Evolutionary conservation across 2,329 filamentous ascomycete species (phyloP).

Genomic region (Epichloe aotearoae): DNA sequence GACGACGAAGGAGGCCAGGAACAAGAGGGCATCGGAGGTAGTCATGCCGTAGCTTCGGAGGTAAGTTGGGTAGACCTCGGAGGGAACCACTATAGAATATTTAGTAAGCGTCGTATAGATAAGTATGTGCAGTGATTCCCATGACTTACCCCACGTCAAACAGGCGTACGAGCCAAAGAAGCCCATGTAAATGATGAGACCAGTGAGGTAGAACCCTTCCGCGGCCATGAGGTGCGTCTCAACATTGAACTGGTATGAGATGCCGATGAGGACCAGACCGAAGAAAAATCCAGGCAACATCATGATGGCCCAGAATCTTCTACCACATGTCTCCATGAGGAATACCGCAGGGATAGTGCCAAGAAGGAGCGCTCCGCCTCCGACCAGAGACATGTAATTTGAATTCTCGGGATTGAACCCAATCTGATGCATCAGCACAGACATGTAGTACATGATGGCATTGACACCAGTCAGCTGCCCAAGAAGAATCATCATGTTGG

Average conservation of each 20-base stretch:
- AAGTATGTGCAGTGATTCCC: neutral
- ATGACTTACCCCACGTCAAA: slow-evolving; percentile 37
- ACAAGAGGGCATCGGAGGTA: slow-evolving; percentile 52
- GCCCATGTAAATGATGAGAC: slow-evolving; percentile 54
- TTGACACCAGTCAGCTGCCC: slow-evolving; percentile 62
- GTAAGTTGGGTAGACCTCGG: slow-evolving; percentile 61
- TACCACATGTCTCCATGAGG: slow-evolving; percentile 59
- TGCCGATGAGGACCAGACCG: slow-evolving; percentile 52
- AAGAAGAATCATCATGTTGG: slow-evolving; percentile 56
- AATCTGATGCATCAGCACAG: slow-evolving; percentile 50
- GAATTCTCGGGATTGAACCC: slow-evolving; percentile 49
- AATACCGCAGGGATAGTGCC: slow-evolving; percentile 56
- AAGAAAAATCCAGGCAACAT: slow-evolving; percentile 63
- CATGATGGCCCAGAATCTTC: slow-evolving; percentile 60
- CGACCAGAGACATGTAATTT: slow-evolving; percentile 65
- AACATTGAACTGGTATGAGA: slow-evolving; percentile 44
- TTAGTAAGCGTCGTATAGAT: too few species aligned
- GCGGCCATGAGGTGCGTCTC: slow-evolving; percentile 31
- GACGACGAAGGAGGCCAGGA: slow-evolving; percentile 58
- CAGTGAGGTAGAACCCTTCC: slow-evolving; percentile 50
- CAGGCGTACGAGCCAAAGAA: slow-evolving; percentile 56
- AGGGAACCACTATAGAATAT: slow-evolving; percentile 36
- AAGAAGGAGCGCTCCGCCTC: slow-evolving; percentile 52
- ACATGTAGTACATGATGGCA: slow-evolving; percentile 62
- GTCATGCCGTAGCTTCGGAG: slow-evolving; percentile 63